A percentile compares a stretch with the other conserved stretches of the same genome.
phyloP scores from a whole-genome alignment of 2,329 filamentous ascomycete genomes.

The Aureobasidium sp. region DNA sequence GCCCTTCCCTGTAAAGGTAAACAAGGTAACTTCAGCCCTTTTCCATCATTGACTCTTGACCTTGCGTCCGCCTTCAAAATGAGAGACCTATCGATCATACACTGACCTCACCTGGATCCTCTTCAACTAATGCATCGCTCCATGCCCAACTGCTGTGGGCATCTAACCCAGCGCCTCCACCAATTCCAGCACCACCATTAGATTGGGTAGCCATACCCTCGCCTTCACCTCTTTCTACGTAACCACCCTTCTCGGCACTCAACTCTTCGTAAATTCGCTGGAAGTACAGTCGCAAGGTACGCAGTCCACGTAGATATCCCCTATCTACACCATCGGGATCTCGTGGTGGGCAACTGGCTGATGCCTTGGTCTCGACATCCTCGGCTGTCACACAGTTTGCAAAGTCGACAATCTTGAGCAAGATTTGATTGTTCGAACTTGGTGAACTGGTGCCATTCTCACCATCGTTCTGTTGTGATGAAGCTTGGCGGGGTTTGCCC shows the following conservation, averaged over 20 bases:
- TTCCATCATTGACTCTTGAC: neutral
- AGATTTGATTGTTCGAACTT: slow-evolving; percentile 48
- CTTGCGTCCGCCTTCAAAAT: neutral
- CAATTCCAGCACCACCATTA: neutral
- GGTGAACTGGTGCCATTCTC: neutral
- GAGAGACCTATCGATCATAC: neutral
- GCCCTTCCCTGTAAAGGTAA: neutral
- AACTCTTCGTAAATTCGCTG: slow-evolving; percentile 77
- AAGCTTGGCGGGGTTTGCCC: slow-evolving; percentile 25
- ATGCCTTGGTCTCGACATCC: slow-evolving; percentile 46
- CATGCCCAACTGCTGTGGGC: neutral
- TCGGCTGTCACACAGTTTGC: slow-evolving; percentile 93
- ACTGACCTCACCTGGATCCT: slow-evolving; percentile 12
- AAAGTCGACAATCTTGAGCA: slow-evolving; percentile 97
- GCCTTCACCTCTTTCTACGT: slow-evolving; percentile 23
- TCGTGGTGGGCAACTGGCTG: slow-evolving; percentile 65
- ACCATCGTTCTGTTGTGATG: neutral
- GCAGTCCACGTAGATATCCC: slow-evolving; percentile 79
- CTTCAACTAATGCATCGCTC: slow-evolving; percentile 4
- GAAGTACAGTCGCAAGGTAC: slow-evolving; percentile 74
- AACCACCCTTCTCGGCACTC: slow-evolving; percentile 11
- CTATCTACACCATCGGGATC: slow-evolving; percentile 74
- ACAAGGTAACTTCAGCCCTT: neutral
- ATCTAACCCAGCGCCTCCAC: slow-evolving; percentile 1
- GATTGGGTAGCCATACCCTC: slow-evolving; percentile 23